These are phyloP conservation scores for Penicillium coprophilum DNA, from an alignment of 495 filamentous ascomycete genomes.

Conservation along the genomic window DNA sequence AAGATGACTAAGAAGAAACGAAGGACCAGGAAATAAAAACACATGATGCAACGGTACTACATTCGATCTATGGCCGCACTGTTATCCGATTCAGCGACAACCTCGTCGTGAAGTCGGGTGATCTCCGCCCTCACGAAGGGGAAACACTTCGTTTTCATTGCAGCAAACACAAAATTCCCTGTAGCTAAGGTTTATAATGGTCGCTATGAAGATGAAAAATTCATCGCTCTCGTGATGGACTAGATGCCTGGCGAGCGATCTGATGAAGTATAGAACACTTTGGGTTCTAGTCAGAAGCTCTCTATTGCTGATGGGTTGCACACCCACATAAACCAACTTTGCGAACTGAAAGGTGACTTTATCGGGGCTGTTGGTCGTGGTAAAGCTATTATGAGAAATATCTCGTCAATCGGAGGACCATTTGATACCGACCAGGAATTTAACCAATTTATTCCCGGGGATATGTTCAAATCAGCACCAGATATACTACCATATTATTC, in stretches of 20 bases:
- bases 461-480: too few relatives aligned
- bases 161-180: conserved; percentile 30
- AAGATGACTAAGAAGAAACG: too few relatives aligned
- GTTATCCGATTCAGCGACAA: too few relatives aligned
- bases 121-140: too few relatives aligned
- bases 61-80: too few relatives aligned
- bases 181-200: conserved; percentile 28
- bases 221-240: conserved; percentile 29
- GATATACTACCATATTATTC: too few relatives aligned
- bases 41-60: too few relatives aligned
- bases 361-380: conserved; percentile 17
- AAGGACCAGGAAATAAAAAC: too few relatives aligned
- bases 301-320: conserved; percentile 19
- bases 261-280: conserved; percentile 23
- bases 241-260: conserved; percentile 32
- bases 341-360: conserved; percentile 25
- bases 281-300: conserved; percentile 19
- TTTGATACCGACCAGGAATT: too few relatives aligned
- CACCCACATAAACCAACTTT: conserved; percentile 22
- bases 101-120: too few relatives aligned
- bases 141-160: conserved; percentile 21
- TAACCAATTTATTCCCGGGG: too few relatives aligned
- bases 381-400: not conserved
- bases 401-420: too few relatives aligned
- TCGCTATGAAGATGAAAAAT: conserved; percentile 17